Evolutionary conservation across 2,329 filamentous ascomycete genomes (phyloP).

Genomic region (Hymenoscyphus repandus): DNA sequence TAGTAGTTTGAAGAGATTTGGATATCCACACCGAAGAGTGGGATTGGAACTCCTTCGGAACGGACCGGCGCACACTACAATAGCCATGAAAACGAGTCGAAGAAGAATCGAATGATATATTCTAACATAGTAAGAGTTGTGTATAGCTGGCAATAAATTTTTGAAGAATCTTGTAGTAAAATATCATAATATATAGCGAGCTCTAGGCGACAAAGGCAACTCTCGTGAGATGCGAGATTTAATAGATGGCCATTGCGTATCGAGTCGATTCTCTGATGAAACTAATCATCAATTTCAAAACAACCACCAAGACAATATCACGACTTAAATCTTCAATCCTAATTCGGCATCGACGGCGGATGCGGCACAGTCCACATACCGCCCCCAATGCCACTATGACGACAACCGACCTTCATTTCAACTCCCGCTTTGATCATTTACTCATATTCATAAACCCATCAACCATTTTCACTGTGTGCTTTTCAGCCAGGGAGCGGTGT

Average conservation of each 20-base stretch:
- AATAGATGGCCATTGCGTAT: too few species aligned
- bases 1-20: not conserved
- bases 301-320: not conserved
- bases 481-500: slow-evolving; percentile 28
- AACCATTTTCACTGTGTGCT: slow-evolving; percentile 16
- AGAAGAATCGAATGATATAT: not conserved
- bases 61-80: not conserved
- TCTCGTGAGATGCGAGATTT: too few species aligned
- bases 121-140: not conserved
- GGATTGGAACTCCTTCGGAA: not conserved
- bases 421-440: slow-evolving; percentile 2
- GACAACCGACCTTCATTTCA: slow-evolving; percentile 8
- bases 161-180: too few species aligned
- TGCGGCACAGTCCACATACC: not conserved
- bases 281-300: slow-evolving; percentile 9
- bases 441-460: slow-evolving; percentile 7
- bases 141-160: too few species aligned
- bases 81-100: not conserved
- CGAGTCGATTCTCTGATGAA: not conserved
- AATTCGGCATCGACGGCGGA: not conserved
- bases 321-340: not conserved
- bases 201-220: too few species aligned
- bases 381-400: not conserved
- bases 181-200: too few species aligned
- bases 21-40: not conserved